Conservation (phyloP, 306 rosid genomes). For the Fragaria nilgerrensis region DNA sequence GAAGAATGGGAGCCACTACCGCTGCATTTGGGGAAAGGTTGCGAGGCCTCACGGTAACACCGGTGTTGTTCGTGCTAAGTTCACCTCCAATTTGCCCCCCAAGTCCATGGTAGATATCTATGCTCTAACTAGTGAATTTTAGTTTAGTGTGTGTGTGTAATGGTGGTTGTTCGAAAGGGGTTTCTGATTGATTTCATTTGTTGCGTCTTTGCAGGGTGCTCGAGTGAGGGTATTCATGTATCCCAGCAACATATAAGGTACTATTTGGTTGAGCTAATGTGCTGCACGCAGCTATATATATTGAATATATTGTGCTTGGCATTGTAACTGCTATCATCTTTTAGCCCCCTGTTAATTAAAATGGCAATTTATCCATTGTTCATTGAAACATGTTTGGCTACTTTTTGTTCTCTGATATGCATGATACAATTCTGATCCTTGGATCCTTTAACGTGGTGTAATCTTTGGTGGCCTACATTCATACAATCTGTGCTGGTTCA, state of each 20-base stretch:
- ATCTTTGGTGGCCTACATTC: background rate
- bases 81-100: conserved; percentile 89
- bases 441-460: background rate
- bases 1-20: conserved; percentile 76
- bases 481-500: background rate
- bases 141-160: background rate
- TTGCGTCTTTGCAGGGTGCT: conserved; percentile 57
- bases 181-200: conserved; percentile 12
- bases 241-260: conserved; percentile 87
- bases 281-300: background rate
- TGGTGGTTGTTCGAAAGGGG: background rate
- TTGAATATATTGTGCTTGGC: background rate
- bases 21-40: conserved; percentile 96
- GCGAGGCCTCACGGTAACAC: conserved; percentile 88
- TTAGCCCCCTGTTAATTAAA: too few relatives aligned
- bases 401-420: background rate
- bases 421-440: background rate
- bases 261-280: background rate
- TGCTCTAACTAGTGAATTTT: background rate
- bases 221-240: conserved; percentile 87
- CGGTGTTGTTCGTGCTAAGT: conserved; percentile 86
- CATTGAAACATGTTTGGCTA: background rate
- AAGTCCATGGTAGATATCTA: conserved; percentile 66
- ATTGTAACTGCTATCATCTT: background rate
- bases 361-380: background rate